Evolutionary conservation across 192 early-diverging fungal genomes (phyloP), one percentile per base, ranked within the genome.

Genomic region (Backusella morwellensis): DNA sequence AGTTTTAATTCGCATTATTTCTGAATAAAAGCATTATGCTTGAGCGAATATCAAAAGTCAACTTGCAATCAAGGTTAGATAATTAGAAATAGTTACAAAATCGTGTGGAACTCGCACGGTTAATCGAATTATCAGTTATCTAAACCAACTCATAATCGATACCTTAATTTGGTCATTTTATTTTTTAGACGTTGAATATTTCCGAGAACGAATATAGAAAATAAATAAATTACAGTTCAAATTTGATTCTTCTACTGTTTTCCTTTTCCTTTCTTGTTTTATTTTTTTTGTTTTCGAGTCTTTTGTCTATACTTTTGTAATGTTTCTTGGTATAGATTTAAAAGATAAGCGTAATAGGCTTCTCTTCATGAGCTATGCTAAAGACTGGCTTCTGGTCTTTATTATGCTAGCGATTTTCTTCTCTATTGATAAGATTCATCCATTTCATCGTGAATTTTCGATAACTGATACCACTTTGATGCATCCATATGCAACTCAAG

Each of bases 361-460:
- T 21, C 29, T 84, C 3, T 26, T 76, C 4, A 41, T 84, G 29
- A 78, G 79, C 36, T 84, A 84, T 78, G 50, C 66, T 23, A 78
- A 75, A 32, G 82, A 84, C 26, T 84, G 82, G 82, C 38, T 87
- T 9, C 72, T 93, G 19, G 83, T 92, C 4, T 68, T 90, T 19
- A 72, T 85, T 35, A 87, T 93, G 84, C 81, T 89, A 0, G 78
- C 79, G 0, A 74, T 84, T 35, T 94, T 91, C 82, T 87, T 87
- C 44, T 76, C 80, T 23, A 68, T 94, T 7, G 90, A 90, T 56
- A 80, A 70, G 14, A 4, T 72, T 90, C 3, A 75, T 15, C 93
- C 93, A 1, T 94, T 89, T 83, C 89, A 93, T 70, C 87, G 92
- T 76, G 81, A 90, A 54, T 96, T 96, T 73, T 91, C 90, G 26